Evolutionary conservation across 2,329 filamentous ascomycete species (phyloP), one percentile per base, ranked within the genome.

Genomic region (Monosporascus cannonballus): DNA sequence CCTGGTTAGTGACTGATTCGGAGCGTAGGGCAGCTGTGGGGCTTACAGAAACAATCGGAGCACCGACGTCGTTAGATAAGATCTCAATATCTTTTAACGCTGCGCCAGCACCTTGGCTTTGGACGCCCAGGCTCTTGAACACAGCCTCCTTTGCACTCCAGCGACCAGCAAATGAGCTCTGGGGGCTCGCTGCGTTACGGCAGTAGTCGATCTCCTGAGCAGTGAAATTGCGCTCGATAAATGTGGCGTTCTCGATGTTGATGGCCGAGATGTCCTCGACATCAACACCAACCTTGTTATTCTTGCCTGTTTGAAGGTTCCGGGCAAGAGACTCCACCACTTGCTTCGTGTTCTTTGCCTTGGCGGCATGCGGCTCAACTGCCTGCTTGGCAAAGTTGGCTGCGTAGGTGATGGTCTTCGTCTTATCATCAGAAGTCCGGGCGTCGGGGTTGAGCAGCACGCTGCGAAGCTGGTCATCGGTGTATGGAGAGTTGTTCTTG

Each of bases 91-190:
- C 92, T 77, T 87, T 94, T 73, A 99, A 72, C 17, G 90, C 80
- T 54, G 94, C 93, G 59, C 95, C 94, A 9, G 88, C 92, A 56
- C 94, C 94, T 73, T 89, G 86, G 72, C 92, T 87, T 62, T 81
- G 75, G 14, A 97, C 92, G 60, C 92, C 91, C 15, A 99, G 79
- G 38, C 90, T 91, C 83, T 99, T 99, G 81, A 99, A 99, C 1
- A 99, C 92, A 27, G 94, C 94, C 75, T 99, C 94, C 77, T 99
- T 99, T 37, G 94, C 94, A 64, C 87, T 93, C 94, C 94, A 99
- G 61, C 91, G 85, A 48, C 94, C 94, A 5, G 93, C 90, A 72
- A 96, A 99, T 49, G 90, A 95, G 60, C 92, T 89, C 67, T 90
- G 90, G 1, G 91, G 89, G 67, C 82, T 86, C 6, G 90, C 76